Conservation (phyloP, 2,329 filamentous ascomycete genomes). For the Fusarium heterosporum region DNA sequence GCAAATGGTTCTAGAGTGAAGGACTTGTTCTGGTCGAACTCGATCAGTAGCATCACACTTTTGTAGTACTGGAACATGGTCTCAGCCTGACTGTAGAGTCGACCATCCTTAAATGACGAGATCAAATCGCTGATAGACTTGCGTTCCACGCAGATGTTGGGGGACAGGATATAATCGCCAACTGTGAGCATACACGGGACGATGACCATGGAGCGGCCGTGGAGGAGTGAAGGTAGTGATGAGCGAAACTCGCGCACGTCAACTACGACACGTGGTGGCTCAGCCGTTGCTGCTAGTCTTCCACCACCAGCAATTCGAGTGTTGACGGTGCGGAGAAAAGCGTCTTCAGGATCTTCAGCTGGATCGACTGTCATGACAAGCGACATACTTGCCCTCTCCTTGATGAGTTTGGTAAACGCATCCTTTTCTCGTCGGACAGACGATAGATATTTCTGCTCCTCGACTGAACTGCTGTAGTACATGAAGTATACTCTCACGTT, state of each 20-base stretch:
- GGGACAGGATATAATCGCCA: slow-evolving; percentile 93
- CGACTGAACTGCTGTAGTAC: slow-evolving; percentile 94
- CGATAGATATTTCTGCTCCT: slow-evolving; percentile 93
- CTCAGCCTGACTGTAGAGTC: slow-evolving; percentile 91
- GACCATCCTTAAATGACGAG: slow-evolving; percentile 89
- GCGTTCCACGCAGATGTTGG: slow-evolving; percentile 91
- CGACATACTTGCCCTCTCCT: slow-evolving; percentile 93
- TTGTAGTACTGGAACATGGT: slow-evolving; percentile 96
- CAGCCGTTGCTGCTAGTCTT: slow-evolving; percentile 81
- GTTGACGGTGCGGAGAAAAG: slow-evolving; percentile 94
- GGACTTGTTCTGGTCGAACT: slow-evolving; percentile 97
- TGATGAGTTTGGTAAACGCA: slow-evolving; percentile 93
- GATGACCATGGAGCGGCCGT: slow-evolving; percentile 87
- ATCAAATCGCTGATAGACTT: slow-evolving; percentile 94
- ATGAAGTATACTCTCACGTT: slow-evolving; percentile 95
- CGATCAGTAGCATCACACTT: slow-evolving; percentile 89
- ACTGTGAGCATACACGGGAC: slow-evolving; percentile 97
- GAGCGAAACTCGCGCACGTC: slow-evolving; percentile 97
- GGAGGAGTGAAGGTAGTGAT: slow-evolving; percentile 88
- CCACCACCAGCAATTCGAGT: slow-evolving; percentile 96
- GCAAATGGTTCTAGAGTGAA: slow-evolving; percentile 91
- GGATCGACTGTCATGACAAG: slow-evolving; percentile 82
- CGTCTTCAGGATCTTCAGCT: slow-evolving; percentile 85
- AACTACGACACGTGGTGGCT: slow-evolving; percentile 90
- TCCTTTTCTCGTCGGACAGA: slow-evolving; percentile 95